These are phyloP conservation scores for Alternaria sp. DNA, from an alignment of 2,329 filamentous ascomycete genomes.

Conservation along the genomic window DNA sequence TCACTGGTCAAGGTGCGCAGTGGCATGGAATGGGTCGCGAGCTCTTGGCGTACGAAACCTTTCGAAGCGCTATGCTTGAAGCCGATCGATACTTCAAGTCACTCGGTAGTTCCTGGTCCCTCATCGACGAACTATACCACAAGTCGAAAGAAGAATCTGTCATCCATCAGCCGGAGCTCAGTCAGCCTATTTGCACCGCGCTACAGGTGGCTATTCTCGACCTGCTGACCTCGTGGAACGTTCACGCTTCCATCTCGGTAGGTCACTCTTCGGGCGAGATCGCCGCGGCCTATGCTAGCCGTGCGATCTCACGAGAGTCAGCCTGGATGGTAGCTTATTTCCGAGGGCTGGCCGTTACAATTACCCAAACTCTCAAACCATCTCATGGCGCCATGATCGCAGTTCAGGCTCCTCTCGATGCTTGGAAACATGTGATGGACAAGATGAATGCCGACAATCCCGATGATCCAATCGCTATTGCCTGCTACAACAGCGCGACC, in stretches of 20 bases:
- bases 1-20: constrained; percentile 44
- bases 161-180: constrained; percentile 19
- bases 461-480: constrained; percentile 15
- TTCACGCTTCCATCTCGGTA: constrained; percentile 21
- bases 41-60: constrained; percentile 19
- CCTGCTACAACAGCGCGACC: constrained; percentile 45
- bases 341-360: constrained; percentile 16
- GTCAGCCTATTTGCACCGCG: constrained; percentile 27
- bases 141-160: constrained; percentile 4
- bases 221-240: constrained; percentile 18
- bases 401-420: constrained; percentile 20
- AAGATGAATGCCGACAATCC: background rate
- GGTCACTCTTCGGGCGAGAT: constrained; percentile 46
- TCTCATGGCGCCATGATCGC: constrained; percentile 34
- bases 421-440: constrained; percentile 7
- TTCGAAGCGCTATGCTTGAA: constrained; percentile 13
- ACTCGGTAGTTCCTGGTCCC: constrained; percentile 21
- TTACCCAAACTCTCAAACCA: constrained; percentile 48
- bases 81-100: constrained; percentile 15
- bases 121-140: constrained; percentile 18
- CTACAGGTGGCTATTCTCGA: constrained; percentile 30
- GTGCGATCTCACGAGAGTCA: constrained; percentile 15
- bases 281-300: constrained; percentile 36
- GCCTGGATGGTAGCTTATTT: constrained; percentile 23
- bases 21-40: constrained; percentile 33